Percentiles rank a stretch among this genome's conserved stretches.
These are phyloP conservation scores for Chamaecrista fasciculata DNA, from an alignment of 306 rosid genomes.

Conservation along the genomic window DNA sequence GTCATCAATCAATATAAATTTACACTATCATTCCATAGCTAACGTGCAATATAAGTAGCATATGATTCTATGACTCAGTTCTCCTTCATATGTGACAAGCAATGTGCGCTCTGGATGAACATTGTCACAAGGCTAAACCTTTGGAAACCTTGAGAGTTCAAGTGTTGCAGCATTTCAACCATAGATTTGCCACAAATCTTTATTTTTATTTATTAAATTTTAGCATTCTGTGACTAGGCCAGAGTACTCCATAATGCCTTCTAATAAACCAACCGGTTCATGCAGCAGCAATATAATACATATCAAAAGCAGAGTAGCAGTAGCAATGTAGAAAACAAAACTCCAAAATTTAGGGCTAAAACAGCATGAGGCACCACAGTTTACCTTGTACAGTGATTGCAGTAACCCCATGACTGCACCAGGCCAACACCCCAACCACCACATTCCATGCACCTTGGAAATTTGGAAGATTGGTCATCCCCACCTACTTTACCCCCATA, in stretches of 20 bases:
- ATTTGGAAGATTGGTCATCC: conserved; percentile 45
- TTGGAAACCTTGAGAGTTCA: no score
- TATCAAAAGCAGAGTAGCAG: conserved; percentile 5
- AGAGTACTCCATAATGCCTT: no score
- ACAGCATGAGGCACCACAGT: conserved; percentile 20
- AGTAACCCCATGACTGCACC: conserved; percentile 86
- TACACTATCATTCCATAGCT: neutral
- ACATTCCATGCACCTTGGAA: conserved; percentile 63
- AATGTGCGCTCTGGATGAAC: conserved; percentile 16
- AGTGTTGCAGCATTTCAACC: no score
- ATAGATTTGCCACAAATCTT: no score
- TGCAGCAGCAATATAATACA: conserved; percentile 8
- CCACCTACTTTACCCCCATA: conserved; percentile 24
- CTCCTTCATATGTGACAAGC: conserved; percentile 11
- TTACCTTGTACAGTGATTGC: conserved; percentile 93
- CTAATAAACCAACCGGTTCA: conserved; percentile 5
- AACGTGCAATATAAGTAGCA: neutral
- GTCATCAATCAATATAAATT: neutral
- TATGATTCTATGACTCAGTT: neutral
- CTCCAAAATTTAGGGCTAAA: conserved; percentile 23
- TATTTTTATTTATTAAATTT: no score
- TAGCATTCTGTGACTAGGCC: no score
- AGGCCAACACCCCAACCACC: conserved; percentile 95
- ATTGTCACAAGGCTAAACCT: no score
- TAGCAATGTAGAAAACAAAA: neutral